Percentiles rank a stretch among this genome's conserved stretches.
phyloP scores from a whole-genome alignment of 2,329 filamentous ascomycete genomes.

The Aspergillus bombycis region DNA sequence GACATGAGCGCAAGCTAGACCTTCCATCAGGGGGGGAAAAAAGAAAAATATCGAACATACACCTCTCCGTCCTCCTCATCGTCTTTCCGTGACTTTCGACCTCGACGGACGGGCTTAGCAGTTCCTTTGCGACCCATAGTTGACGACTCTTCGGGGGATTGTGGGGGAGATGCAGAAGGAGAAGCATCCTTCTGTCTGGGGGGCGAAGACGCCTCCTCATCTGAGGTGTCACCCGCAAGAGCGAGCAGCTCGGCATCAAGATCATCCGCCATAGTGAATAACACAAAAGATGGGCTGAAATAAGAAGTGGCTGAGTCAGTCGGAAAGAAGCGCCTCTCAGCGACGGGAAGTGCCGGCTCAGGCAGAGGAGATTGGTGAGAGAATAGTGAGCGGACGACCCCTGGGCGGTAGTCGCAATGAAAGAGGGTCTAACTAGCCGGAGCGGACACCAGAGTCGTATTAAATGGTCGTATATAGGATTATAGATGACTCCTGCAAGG shows the following conservation, averaged over 20 bases:
- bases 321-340: neutral
- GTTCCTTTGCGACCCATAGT: conserved; percentile 53
- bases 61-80: conserved; percentile 81
- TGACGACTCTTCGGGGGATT: conserved; percentile 46
- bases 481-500: conserved; percentile 6
- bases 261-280: conserved; percentile 70
- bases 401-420: conserved; percentile 26
- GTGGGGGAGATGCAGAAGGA: conserved; percentile 54
- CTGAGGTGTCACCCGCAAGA: conserved; percentile 72
- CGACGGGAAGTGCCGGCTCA: conserved; percentile 6
- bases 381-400: conserved; percentile 13
- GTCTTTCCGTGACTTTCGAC: conserved; percentile 56
- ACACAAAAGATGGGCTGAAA: conserved; percentile 13
- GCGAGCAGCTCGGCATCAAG: conserved; percentile 93
- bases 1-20: neutral
- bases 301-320: conserved; percentile 10
- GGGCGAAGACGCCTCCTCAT: conserved; percentile 56
- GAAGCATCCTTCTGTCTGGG: conserved; percentile 60
- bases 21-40: neutral
- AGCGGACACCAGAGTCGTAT: conserved; percentile 3
- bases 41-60: conserved; percentile 58
- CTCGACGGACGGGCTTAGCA: conserved; percentile 39
- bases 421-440: conserved; percentile 15
- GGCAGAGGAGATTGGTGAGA: neutral
- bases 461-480: conserved; percentile 17